Conservation (phyloP, 163 green algal genomes). For the Chlamydomonas reinhardtii region DNA sequence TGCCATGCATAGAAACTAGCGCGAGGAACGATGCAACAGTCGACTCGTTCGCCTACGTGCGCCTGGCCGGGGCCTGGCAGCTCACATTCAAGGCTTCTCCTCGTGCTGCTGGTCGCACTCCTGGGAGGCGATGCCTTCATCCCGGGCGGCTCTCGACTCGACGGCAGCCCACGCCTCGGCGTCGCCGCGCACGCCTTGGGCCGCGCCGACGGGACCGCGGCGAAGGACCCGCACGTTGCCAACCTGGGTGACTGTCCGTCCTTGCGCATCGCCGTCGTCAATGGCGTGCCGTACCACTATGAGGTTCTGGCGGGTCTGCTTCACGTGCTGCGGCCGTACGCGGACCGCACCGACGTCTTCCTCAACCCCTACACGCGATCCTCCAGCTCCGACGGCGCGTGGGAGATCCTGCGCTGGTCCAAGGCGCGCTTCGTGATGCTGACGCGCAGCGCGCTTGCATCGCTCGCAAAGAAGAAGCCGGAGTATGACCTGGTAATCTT, state of each 20-base stretch:
- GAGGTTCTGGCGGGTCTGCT: constrained; percentile 56
- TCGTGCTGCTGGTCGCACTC: too few relatives aligned
- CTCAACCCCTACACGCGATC: constrained; percentile 45
- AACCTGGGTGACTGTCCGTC: constrained; percentile 37
- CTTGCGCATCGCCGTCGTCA: constrained; percentile 58
- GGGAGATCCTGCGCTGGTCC: constrained; percentile 51
- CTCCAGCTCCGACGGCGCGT: constrained; percentile 47
- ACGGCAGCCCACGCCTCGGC: too few relatives aligned
- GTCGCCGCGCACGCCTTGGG: too few relatives aligned
- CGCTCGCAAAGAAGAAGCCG: not conserved
- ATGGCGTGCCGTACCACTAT: constrained; percentile 59
- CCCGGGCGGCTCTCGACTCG: too few relatives aligned
- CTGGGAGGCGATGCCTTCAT: too few relatives aligned
- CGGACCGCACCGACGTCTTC: constrained; percentile 42
- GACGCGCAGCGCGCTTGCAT: not conserved
- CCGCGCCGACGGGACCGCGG: too few relatives aligned
- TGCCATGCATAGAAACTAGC: too few relatives aligned
- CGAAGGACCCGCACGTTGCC: not conserved
- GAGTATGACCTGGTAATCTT: constrained; percentile 54
- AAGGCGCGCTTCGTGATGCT: constrained; percentile 32
- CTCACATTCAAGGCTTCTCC: too few relatives aligned
- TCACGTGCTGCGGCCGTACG: constrained; percentile 52
- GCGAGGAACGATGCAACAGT: too few relatives aligned
- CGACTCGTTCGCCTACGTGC: too few relatives aligned
- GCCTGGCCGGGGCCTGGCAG: too few relatives aligned